Conservation (phyloP, 2,329 filamentous ascomycete species). For the Pseudogymnoascus sp. region DNA sequence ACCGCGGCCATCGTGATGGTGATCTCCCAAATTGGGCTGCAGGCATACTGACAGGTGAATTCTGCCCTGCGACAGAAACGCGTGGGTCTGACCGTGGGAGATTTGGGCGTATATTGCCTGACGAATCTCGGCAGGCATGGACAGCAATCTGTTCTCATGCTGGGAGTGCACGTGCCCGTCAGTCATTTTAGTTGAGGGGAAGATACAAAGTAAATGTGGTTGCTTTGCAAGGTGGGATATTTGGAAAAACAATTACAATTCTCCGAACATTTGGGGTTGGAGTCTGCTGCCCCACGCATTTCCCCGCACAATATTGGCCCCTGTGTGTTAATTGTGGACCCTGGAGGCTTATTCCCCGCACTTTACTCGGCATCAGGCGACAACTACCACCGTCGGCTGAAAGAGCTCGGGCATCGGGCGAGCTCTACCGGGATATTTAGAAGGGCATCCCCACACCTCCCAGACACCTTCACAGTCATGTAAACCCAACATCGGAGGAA, state of each 20-base stretch:
- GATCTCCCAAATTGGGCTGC: not conserved
- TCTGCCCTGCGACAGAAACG: not conserved
- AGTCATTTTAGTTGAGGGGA: not conserved
- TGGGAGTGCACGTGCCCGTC: not conserved
- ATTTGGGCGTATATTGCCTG: not conserved
- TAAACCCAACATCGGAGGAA: not conserved
- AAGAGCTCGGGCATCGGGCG: constrained; percentile 5
- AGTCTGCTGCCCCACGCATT: not conserved
- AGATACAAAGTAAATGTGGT: not conserved
- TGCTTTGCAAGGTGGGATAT: not conserved
- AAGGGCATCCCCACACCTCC: not conserved
- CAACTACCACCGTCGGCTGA: not conserved
- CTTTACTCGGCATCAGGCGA: constrained; percentile 3
- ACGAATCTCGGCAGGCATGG: not conserved
- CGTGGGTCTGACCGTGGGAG: not conserved
- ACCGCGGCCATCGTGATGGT: not conserved
- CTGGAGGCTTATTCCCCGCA: not conserved
- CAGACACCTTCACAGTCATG: not conserved
- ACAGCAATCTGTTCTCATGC: not conserved
- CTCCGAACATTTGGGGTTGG: not conserved
- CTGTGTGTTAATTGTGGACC: not conserved
- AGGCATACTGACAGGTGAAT: not conserved
- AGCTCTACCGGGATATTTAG: not conserved
- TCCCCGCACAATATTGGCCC: not conserved
- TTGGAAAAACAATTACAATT: not conserved